phyloP scores from a whole-genome alignment of 441 rosid species.

The Erodium trifolium region DNA sequence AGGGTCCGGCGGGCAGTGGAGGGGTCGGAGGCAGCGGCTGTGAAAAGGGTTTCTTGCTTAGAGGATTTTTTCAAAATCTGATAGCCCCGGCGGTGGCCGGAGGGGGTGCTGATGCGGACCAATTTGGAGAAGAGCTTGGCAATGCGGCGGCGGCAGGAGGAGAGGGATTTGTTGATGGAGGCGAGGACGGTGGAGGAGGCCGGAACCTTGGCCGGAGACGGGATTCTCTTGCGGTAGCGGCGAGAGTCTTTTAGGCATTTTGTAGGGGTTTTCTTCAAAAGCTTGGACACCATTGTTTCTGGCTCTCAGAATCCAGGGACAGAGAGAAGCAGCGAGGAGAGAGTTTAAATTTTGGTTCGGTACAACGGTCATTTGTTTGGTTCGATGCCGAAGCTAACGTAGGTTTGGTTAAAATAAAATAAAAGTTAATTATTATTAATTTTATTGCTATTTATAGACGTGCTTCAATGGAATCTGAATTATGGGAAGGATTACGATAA shows the following conservation, averaged over 20 bases:
- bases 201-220: background rate
- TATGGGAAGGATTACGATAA: too few relatives aligned
- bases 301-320: too few relatives aligned
- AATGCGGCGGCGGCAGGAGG: slow-evolving; percentile 49
- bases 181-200: slow-evolving; percentile 29
- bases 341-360: too few relatives aligned
- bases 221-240: background rate
- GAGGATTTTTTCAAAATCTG: slow-evolving; percentile 30
- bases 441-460: too few relatives aligned
- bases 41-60: slow-evolving; percentile 9
- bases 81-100: slow-evolving; percentile 38
- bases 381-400: too few relatives aligned
- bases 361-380: too few relatives aligned
- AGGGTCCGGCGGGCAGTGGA: slow-evolving; percentile 19
- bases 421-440: too few relatives aligned
- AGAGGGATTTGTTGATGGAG: slow-evolving; percentile 49
- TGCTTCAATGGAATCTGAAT: too few relatives aligned
- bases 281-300: too few relatives aligned
- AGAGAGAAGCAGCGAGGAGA: too few relatives aligned
- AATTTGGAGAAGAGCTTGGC: slow-evolving; percentile 56
- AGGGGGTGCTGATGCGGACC: slow-evolving; percentile 32
- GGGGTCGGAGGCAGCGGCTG: background rate
- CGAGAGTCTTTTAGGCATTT: background rate
- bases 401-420: too few relatives aligned
- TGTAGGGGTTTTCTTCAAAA: background rate